phyloP scores from a whole-genome alignment of 2,329 filamentous ascomycete genomes.

The Cryphonectria carpinicola region DNA sequence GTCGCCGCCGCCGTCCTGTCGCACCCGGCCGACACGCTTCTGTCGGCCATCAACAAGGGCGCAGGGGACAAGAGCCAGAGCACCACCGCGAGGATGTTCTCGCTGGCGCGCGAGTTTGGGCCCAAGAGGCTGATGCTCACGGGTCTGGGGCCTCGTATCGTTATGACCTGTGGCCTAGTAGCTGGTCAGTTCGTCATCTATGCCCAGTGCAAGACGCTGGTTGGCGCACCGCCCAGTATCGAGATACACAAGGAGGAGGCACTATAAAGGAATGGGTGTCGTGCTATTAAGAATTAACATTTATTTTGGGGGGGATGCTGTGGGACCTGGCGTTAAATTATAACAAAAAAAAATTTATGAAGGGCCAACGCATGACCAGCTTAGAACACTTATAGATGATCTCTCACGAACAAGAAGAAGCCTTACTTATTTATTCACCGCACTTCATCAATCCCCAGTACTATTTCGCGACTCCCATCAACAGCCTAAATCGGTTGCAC shows the following conservation, averaged over 20 bases:
- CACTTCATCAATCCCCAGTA: background rate
- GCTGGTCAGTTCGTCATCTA: conserved; percentile 60
- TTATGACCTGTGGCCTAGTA: conserved; percentile 59
- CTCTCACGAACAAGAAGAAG: background rate
- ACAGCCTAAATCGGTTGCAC: background rate
- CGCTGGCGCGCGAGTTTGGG: conserved; percentile 55
- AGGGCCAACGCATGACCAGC: background rate
- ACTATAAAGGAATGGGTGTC: conserved; percentile 2
- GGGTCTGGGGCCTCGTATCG: conserved; percentile 53
- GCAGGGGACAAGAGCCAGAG: conserved; percentile 53
- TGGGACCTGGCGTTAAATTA: conserved; percentile 11
- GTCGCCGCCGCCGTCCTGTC: conserved; percentile 87
- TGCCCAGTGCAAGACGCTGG: conserved; percentile 57
- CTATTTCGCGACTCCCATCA: background rate
- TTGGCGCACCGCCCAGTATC: conserved; percentile 54
- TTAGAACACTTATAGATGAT: background rate
- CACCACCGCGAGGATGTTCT: conserved; percentile 55
- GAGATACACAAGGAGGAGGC: conserved; percentile 56
- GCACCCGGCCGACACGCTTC: conserved; percentile 76
- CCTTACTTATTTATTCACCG: background rate
- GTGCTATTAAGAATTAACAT: too few species aligned
- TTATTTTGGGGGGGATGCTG: background rate
- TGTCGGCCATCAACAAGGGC: conserved; percentile 61
- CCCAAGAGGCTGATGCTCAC: conserved; percentile 51
- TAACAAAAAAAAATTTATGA: too few species aligned